Evolutionary conservation across 2,329 filamentous ascomycete genomes (phyloP), one percentile per base, ranked within the genome.

Genomic region (Eutypella sp.): DNA sequence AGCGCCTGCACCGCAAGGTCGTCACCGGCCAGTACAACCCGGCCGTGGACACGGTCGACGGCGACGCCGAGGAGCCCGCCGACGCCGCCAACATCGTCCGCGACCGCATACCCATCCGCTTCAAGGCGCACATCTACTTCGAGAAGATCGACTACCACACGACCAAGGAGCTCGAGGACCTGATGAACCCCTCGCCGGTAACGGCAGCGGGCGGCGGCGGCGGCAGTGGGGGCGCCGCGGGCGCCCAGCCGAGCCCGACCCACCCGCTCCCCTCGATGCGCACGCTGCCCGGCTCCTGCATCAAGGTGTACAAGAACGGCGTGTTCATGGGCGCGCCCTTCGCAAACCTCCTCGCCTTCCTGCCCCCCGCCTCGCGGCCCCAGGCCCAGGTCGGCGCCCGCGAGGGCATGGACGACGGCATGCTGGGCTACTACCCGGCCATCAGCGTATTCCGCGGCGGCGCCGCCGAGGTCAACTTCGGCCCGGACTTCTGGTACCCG

Each of bases 251-350:
- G 10, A 83, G 82, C 61, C 84, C 82, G 42, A 90, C 83, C 58
- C 90, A 93, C 61, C 73, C 80, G 3, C 70, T 79, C 11, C 80
- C 89, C 0, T 79, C 87, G n/a, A 72, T 97, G 19, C 84, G 92
- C 40, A 95, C 90, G 1, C 73, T 97, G 3, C 93, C 95, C 0
- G 83, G 87, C 44, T 95, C 89, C 2, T 83, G 79, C 57, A 91
- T 99, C 61, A 87, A 85, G 49, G 75, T 97, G 36, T 97, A 93
- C 75, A 96, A 95, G 64, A 99, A 99, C 57, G 93, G 93, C 4
- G 76, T 84, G 29, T 75, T 85, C 29, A 84, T 96, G 67, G 95
- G 95, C 18, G 91, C 87, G 0, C 82, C 92, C 0, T 99, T 95
- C 63, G 87, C 87, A 46, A 82, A 95, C 54, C 79, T 99, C 1